These are phyloP conservation scores for Pythium aristosporum DNA, from an alignment of 352 stramenopile species.

Conservation along the genomic window DNA sequence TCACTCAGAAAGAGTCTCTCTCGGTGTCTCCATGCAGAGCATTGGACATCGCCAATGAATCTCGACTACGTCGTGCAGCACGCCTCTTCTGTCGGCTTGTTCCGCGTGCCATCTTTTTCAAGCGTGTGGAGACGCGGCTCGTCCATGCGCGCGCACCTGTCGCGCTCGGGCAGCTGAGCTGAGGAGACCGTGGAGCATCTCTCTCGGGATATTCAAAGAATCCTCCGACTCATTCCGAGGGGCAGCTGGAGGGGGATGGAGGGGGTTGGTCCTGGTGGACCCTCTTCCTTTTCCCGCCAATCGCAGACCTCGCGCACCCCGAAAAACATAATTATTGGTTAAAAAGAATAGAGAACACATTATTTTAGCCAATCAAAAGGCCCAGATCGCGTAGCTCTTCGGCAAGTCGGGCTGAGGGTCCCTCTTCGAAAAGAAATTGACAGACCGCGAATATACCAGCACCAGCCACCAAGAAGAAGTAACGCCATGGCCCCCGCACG, in stretches of 20 bases:
- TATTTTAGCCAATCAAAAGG: neutral
- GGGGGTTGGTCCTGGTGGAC: neutral
- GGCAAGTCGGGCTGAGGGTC: neutral
- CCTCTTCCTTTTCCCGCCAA: constrained; percentile 4
- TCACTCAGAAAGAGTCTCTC: too few species aligned
- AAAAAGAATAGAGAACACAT: neutral
- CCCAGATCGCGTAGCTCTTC: neutral
- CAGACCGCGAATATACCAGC: constrained; percentile 1
- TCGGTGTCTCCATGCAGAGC: too few species aligned
- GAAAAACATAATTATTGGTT: neutral
- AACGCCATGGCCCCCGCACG: constrained; percentile 21
- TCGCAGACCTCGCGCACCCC: neutral
- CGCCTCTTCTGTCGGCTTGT: neutral
- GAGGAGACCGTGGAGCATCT: too few species aligned
- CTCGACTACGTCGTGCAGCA: too few species aligned
- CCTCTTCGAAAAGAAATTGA: constrained; percentile 8
- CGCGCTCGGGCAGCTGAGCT: neutral
- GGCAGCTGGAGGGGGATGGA: neutral
- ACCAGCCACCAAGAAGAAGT: neutral
- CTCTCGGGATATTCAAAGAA: neutral
- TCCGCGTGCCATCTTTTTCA: neutral
- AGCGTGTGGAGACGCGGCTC: neutral
- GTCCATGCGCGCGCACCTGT: neutral
- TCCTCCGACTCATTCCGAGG: neutral
- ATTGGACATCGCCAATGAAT: too few species aligned